Evolutionary conservation across 2,329 filamentous ascomycete genomes (phyloP).

Genomic region (Venturia nashicola): DNA sequence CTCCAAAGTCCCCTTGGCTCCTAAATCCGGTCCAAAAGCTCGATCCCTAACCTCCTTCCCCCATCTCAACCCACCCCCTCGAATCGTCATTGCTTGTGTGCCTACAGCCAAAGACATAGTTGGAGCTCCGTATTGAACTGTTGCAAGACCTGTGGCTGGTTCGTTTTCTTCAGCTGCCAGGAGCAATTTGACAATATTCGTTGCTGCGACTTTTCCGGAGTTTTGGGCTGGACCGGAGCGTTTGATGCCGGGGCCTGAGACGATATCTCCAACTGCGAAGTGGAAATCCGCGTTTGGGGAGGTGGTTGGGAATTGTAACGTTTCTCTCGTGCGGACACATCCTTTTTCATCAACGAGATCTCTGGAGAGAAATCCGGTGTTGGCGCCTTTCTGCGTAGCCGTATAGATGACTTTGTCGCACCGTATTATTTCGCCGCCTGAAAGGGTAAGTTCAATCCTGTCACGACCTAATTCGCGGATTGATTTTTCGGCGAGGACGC

Average conservation of each 20-base stretch:
- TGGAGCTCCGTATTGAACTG: background rate
- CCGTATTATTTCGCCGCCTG: slow-evolving; percentile 45
- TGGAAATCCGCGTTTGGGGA: slow-evolving; percentile 48
- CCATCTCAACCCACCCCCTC: background rate
- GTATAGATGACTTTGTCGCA: slow-evolving; percentile 59
- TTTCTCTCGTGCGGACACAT: slow-evolving; percentile 50
- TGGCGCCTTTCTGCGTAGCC: slow-evolving; percentile 50
- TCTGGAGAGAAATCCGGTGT: slow-evolving; percentile 49
- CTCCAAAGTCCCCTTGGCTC: slow-evolving; percentile 8
- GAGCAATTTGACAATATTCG: slow-evolving; percentile 40
- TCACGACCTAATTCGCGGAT: slow-evolving; percentile 30
- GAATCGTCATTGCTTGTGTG: slow-evolving; percentile 8
- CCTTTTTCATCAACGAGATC: slow-evolving; percentile 50
- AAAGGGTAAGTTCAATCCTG: slow-evolving; percentile 41
- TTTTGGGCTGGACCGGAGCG: slow-evolving; percentile 66
- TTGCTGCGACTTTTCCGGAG: slow-evolving; percentile 53
- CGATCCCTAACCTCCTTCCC: slow-evolving; percentile 7
- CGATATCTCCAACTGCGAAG: slow-evolving; percentile 59
- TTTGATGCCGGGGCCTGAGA: slow-evolving; percentile 66
- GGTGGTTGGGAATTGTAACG: slow-evolving; percentile 36
- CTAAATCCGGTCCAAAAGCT: slow-evolving; percentile 9
- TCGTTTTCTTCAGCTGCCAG: slow-evolving; percentile 3
- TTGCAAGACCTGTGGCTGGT: background rate
- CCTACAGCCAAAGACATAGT: slow-evolving; percentile 9
- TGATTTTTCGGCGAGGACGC: slow-evolving; percentile 39